A percentile compares a stretch with the other conserved stretches of the same genome.
These are phyloP conservation scores for Debaryomyces prosopidis DNA, from an alignment of 805 yeast species.

Conservation along the genomic window DNA sequence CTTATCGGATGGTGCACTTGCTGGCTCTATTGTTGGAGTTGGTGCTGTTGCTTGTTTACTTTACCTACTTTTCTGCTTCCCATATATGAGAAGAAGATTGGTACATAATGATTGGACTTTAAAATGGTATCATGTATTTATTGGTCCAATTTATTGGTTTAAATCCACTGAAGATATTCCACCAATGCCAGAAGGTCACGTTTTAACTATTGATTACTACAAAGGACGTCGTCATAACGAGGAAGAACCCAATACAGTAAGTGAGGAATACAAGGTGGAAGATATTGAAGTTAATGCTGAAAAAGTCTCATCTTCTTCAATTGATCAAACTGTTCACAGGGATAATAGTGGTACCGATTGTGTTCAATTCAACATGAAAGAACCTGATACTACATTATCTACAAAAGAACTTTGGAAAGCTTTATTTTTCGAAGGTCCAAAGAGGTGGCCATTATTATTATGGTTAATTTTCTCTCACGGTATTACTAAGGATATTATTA, in stretches of 20 bases:
- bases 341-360: not conserved
- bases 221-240: conserved; percentile 51
- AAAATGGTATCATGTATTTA: conserved; percentile 51
- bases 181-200: conserved; percentile 62
- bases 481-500: conserved; percentile 62
- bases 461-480: conserved; percentile 59
- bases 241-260: conserved; percentile 12
- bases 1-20: conserved; percentile 52
- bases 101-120: conserved; percentile 68
- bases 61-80: conserved; percentile 56
- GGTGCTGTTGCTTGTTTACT: conserved; percentile 56
- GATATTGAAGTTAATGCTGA: conserved; percentile 5
- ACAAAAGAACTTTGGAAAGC: conserved; percentile 43
- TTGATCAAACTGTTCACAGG: conserved; percentile 5
- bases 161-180: conserved; percentile 58
- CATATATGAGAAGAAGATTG: conserved; percentile 62
- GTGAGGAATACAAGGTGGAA: conserved; percentile 7
- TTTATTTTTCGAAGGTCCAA: conserved; percentile 46
- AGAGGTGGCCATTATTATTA: conserved; percentile 52
- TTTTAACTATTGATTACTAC: conserved; percentile 63
- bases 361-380: not conserved
- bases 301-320: conserved; percentile 1
- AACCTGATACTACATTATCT: conserved; percentile 24
- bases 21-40: conserved; percentile 63
- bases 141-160: conserved; percentile 60